Percentiles rank a stretch among this genome's conserved stretches.
phyloP scores from a whole-genome alignment of 306 rosid genomes.

The Rubus idaeus region DNA sequence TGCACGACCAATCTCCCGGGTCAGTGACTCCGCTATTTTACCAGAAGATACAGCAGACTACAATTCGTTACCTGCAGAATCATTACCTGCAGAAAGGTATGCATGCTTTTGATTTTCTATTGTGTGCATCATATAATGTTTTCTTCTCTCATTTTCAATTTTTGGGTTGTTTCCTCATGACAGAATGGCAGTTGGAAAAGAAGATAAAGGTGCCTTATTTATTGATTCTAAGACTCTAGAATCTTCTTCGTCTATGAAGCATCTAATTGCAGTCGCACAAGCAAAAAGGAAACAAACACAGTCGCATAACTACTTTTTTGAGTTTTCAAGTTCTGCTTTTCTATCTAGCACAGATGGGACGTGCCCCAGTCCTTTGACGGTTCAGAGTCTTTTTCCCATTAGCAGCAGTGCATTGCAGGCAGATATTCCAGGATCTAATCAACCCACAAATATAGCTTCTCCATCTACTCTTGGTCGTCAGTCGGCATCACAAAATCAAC shows the following conservation, averaged over 20 bases:
- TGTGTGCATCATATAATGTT: slow-evolving; percentile 8
- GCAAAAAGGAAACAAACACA: slow-evolving; percentile 82
- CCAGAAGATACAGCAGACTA: slow-evolving; percentile 49
- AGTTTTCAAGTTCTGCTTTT: slow-evolving; percentile 39
- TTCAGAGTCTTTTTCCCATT: slow-evolving; percentile 53
- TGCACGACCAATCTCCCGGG: slow-evolving; percentile 38
- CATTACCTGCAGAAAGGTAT: slow-evolving; percentile 68
- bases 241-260: slow-evolving; percentile 63
- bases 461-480: slow-evolving; percentile 57
- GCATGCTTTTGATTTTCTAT: slow-evolving; percentile 16
- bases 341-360: slow-evolving; percentile 42
- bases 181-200: slow-evolving; percentile 56
- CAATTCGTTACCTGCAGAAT: slow-evolving; percentile 51
- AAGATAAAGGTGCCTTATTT: slow-evolving; percentile 42
- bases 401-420: slow-evolving; percentile 41
- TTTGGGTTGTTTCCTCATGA: slow-evolving; percentile 21
- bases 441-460: slow-evolving; percentile 48
- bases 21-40: slow-evolving; percentile 44
- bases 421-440: slow-evolving; percentile 61
- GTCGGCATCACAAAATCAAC: slow-evolving; percentile 50
- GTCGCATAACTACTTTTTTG: slow-evolving; percentile 51
- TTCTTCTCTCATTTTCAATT: slow-evolving; percentile 9
- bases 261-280: slow-evolving; percentile 96
- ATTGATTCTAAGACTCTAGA: slow-evolving; percentile 65
- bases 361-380: slow-evolving; percentile 73